Base-by-base conservation (phyloP, 805 yeast genomes). In the Pichia kluyveri region DNA sequence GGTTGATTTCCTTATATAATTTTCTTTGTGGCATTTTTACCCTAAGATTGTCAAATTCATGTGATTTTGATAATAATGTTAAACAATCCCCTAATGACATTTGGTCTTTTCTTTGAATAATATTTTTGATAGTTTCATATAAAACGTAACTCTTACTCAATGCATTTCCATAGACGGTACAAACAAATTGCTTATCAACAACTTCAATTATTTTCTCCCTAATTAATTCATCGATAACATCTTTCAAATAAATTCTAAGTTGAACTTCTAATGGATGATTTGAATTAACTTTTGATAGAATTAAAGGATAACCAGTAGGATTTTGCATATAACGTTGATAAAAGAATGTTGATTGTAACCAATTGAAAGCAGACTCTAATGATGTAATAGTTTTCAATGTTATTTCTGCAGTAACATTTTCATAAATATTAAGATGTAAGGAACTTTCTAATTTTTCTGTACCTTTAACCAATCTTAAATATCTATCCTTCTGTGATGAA, bases 371-470 rank as follows among this genome's bases (percentile, higher is more conserved):
- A 37, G 80, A 79, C 54, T 81, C 86, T 45, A 80, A 66, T 2
- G 80, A 69, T 17, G 60, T 70, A 36, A 84, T 80, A 0, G 86
- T 78, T 0, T 85, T 85, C 1, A 84, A 72, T 1, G 84, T 70
- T 28, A 85, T 80, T 60, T 84, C 91, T 7, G 91, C 91, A 48
- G 90, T 90, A 56, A 85, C 67, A 63, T 84, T 90, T 65, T 85
- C 75, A 58, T 80, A 87, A 54, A 84, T 67, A 18, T 79, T 83
- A 56, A 82, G 81, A 63, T 84, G 89, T 42, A 85, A 69, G 3
- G 87, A 81, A 0, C 88, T 81, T 60, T 84, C 91, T 15, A 84
- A 90, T 0, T 90, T 90, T 67, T 84, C 84, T 0, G 90, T 91
- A 41, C 80, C 76, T 58, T 83, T 83, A 56, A 85, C 61, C 60